Conservation (phyloP, 2,329 filamentous ascomycete genomes). For the Sclerotinia glacialis region DNA sequence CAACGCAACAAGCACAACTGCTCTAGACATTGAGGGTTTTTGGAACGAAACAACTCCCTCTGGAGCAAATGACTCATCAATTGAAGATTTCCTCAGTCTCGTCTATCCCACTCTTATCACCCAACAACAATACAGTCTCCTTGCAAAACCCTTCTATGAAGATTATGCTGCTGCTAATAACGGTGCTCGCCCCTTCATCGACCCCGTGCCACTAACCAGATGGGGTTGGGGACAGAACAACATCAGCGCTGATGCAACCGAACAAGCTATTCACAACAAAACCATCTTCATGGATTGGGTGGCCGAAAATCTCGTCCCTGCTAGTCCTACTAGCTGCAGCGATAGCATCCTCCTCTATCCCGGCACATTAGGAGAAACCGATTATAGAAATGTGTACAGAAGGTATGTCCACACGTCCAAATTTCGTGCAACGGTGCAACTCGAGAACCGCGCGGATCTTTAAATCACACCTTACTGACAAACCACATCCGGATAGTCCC, state of each 20-base stretch:
- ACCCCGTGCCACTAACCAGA: slow-evolving; percentile 48
- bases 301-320: slow-evolving; percentile 45
- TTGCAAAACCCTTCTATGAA: slow-evolving; percentile 49
- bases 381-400: slow-evolving; percentile 47
- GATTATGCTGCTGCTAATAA: slow-evolving; percentile 48
- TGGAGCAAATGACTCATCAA: slow-evolving; percentile 35
- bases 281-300: slow-evolving; percentile 50
- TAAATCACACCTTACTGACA: background rate
- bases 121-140: slow-evolving; percentile 46
- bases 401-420: slow-evolving; percentile 20
- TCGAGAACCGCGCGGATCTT: background rate
- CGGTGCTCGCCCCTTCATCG: slow-evolving; percentile 48
- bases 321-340: slow-evolving; percentile 47
- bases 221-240: slow-evolving; percentile 48
- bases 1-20: slow-evolving; percentile 39
- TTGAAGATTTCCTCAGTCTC: slow-evolving; percentile 43
- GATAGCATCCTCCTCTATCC: slow-evolving; percentile 50
- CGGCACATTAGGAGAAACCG: slow-evolving; percentile 42
- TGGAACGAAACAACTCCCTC: slow-evolving; percentile 34
- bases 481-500: slow-evolving; percentile 26
- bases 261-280: slow-evolving; percentile 49
- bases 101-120: slow-evolving; percentile 49
- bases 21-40: slow-evolving; percentile 25
- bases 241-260: slow-evolving; percentile 40
- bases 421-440: background rate